Evolutionary conservation across 805 yeast genomes (phyloP).

Genomic region (Ogataea naganishii): DNA sequence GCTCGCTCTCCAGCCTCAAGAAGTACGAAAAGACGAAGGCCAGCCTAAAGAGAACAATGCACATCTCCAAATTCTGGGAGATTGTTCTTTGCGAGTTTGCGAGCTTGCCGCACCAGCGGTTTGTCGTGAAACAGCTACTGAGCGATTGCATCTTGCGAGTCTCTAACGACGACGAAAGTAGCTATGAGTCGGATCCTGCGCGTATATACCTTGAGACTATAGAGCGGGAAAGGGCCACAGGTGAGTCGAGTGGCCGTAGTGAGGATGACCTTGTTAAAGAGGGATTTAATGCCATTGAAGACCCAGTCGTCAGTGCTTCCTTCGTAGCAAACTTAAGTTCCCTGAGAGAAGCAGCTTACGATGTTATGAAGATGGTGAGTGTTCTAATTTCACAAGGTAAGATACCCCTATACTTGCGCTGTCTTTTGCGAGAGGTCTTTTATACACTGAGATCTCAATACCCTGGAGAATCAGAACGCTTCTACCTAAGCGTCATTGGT

Average conservation of each 20-base stretch:
- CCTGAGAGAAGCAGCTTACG: conserved; percentile 63
- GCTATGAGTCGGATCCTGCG: conserved; percentile 77
- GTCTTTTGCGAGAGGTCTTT: conserved; percentile 38
- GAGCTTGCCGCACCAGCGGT: conserved; percentile 40
- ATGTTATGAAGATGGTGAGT: conserved; percentile 43
- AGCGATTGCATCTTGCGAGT: conserved; percentile 30
- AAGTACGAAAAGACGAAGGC: conserved; percentile 16
- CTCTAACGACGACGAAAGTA: conserved; percentile 40
- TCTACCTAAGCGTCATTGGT: conserved; percentile 60
- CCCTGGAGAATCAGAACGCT: conserved; percentile 52
- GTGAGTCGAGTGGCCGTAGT: conserved; percentile 19
- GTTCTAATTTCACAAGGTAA: conserved; percentile 24
- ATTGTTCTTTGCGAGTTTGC: conserved; percentile 32
- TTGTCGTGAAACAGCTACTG: conserved; percentile 29
- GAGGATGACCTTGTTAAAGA: conserved; percentile 20
- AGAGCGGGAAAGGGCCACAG: conserved; percentile 23
- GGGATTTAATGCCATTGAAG: conserved; percentile 64
- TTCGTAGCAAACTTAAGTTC: conserved; percentile 70
- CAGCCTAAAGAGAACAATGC: conserved; percentile 7
- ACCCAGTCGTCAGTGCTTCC: conserved; percentile 57
- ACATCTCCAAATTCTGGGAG: conserved; percentile 30
- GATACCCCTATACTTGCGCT: conserved; percentile 50
- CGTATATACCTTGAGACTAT: conserved; percentile 37
- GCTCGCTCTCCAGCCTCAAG: conserved; percentile 13
- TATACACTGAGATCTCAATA: conserved; percentile 26